These are phyloP conservation scores for Rhizophagus sp. DNA, from an alignment of 192 early-diverging fungal species.

Conservation along the genomic window DNA sequence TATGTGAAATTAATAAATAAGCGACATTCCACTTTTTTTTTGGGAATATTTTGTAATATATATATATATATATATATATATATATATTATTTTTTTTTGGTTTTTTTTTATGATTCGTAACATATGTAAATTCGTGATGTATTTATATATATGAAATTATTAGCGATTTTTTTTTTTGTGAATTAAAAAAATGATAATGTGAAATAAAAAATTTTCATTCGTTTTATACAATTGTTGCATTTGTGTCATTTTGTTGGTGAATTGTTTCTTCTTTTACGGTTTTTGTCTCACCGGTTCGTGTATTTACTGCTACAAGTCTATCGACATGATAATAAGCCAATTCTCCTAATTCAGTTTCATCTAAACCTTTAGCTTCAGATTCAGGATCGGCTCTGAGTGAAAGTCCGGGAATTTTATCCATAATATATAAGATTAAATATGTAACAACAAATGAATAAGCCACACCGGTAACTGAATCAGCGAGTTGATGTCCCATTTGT, in stretches of 20 bases:
- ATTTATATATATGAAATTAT: too few species aligned
- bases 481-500: constrained; percentile 81
- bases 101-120: too few species aligned
- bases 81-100: too few species aligned
- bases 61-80: too few species aligned
- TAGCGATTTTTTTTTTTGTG: too few species aligned
- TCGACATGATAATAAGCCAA: constrained; percentile 51
- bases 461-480: constrained; percentile 71
- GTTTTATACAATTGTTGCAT: not conserved
- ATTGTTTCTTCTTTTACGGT: not conserved
- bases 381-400: constrained; percentile 73
- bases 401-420: constrained; percentile 82
- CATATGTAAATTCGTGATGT: too few species aligned
- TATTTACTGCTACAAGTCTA: constrained; percentile 43
- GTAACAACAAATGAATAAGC: constrained; percentile 77
- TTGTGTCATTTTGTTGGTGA: constrained; percentile 7
- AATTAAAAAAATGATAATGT: too few species aligned
- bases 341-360: constrained; percentile 85
- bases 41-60: too few species aligned
- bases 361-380: constrained; percentile 70
- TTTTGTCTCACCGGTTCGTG: constrained; percentile 25
- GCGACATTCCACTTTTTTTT: too few species aligned
- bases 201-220: too few species aligned
- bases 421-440: constrained; percentile 67
- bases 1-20: too few species aligned